Percentiles rank a stretch among this genome's conserved stretches.
Evolutionary conservation across 495 filamentous ascomycete species (phyloP).

Genomic region (Penicillium longicatenatum): DNA sequence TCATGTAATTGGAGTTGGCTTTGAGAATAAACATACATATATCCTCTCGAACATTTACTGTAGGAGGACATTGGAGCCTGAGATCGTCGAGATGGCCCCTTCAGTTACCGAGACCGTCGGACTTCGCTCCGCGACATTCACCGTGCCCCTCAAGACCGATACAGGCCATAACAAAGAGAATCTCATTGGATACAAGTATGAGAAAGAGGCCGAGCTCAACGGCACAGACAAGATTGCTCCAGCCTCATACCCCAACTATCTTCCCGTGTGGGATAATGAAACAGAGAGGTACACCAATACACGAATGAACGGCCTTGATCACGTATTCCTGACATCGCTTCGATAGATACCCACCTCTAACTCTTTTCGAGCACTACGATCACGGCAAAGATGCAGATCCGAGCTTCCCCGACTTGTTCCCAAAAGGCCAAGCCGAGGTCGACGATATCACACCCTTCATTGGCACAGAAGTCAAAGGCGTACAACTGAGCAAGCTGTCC

Average conservation of each 20-base stretch:
- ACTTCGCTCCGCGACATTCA: constrained; percentile 36
- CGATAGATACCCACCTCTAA: constrained; percentile 44
- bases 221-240: constrained; percentile 47
- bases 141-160: constrained; percentile 37
- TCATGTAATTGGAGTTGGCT: not conserved
- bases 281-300: constrained; percentile 33
- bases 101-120: constrained; percentile 50
- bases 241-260: constrained; percentile 70
- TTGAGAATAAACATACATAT: not conserved
- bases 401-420: constrained; percentile 53
- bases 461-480: constrained; percentile 55
- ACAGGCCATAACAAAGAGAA: constrained; percentile 66
- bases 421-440: constrained; percentile 39
- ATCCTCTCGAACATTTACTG: not conserved
- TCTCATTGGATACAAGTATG: constrained; percentile 52
- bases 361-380: constrained; percentile 50
- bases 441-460: constrained; percentile 56
- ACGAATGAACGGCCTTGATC: not conserved
- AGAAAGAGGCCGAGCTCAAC: constrained; percentile 44
- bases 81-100: constrained; percentile 50
- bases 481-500: constrained; percentile 57
- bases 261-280: constrained; percentile 72
- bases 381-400: constrained; percentile 55
- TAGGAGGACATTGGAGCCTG: not conserved
- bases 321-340: not conserved